These are phyloP conservation scores for Vaccinium corymbosum DNA, from an alignment of 148 eudicot genomes.

Conservation along the genomic window DNA sequence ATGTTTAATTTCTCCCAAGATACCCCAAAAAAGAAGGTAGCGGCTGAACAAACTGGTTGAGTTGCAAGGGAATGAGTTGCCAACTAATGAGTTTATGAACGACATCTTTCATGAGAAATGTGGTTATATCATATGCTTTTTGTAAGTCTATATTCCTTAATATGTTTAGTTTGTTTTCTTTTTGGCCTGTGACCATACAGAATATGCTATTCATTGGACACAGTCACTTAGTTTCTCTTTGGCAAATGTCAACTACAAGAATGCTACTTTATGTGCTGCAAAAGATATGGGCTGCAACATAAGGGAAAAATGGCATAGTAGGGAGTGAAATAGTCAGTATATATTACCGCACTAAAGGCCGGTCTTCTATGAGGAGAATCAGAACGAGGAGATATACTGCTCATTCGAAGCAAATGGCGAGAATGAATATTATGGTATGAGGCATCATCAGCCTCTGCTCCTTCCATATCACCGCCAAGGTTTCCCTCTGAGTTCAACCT, in stretches of 20 bases:
- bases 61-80: not conserved
- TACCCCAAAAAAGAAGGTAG: not conserved
- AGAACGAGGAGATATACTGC: slow-evolving; percentile 82
- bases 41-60: not conserved
- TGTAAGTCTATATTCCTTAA: not conserved
- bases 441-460: slow-evolving; percentile 57
- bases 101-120: not conserved
- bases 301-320: not conserved
- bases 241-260: not conserved
- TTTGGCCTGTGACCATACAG: not conserved
- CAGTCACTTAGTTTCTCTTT: not conserved
- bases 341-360: slow-evolving; percentile 52
- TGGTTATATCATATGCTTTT: not conserved
- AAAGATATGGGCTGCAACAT: not conserved
- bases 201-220: not conserved
- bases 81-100: not conserved
- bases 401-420: slow-evolving; percentile 59
- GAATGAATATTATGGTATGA: slow-evolving; percentile 48
- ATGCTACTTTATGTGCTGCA: not conserved
- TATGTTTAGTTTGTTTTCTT: not conserved
- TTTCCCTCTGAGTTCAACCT: slow-evolving; percentile 67
- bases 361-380: slow-evolving; percentile 76
- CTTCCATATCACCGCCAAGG: slow-evolving; percentile 46
- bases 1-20: not conserved
- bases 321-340: not conserved